A percentile compares a stretch with the other conserved stretches of the same genome.
phyloP scores from a whole-genome alignment of 805 yeast genomes.

The Brettanomyces bruxellensis region DNA sequence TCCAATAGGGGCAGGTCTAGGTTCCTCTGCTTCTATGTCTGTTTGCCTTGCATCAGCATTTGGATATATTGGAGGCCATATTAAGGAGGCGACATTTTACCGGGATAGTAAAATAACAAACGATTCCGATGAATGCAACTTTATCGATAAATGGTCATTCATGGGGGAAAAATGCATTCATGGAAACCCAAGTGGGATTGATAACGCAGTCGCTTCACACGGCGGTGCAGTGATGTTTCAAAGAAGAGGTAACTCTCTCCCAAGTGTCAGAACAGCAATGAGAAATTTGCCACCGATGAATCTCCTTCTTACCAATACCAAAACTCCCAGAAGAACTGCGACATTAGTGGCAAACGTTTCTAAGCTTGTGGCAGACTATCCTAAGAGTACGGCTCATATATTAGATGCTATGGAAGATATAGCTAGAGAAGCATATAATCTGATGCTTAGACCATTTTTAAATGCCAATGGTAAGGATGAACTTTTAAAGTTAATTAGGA shows the following conservation, averaged over 20 bases:
- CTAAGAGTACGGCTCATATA: slow-evolving; percentile 47
- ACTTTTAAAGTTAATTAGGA: slow-evolving; percentile 55
- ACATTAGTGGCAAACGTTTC: slow-evolving; percentile 73
- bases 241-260: slow-evolving; percentile 45
- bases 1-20: slow-evolving; percentile 96
- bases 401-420: slow-evolving; percentile 70
- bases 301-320: slow-evolving; percentile 74
- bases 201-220: slow-evolving; percentile 89
- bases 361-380: slow-evolving; percentile 38
- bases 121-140: slow-evolving; percentile 36
- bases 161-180: slow-evolving; percentile 94
- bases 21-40: slow-evolving; percentile 85
- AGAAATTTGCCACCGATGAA: slow-evolving; percentile 66
- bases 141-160: slow-evolving; percentile 80
- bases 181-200: slow-evolving; percentile 95
- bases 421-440: slow-evolving; percentile 61
- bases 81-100: slow-evolving; percentile 29
- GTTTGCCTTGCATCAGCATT: slow-evolving; percentile 79
- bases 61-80: slow-evolving; percentile 48
- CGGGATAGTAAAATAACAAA: slow-evolving; percentile 26
- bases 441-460: slow-evolving; percentile 46
- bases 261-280: slow-evolving; percentile 59
- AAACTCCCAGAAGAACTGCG: slow-evolving; percentile 82
- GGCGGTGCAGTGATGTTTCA: slow-evolving; percentile 95
- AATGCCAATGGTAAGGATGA: slow-evolving; percentile 31